Evolutionary conservation across 2,329 filamentous ascomycete genomes (phyloP).

Genomic region (Cladosporium austrohemisphaericum): DNA sequence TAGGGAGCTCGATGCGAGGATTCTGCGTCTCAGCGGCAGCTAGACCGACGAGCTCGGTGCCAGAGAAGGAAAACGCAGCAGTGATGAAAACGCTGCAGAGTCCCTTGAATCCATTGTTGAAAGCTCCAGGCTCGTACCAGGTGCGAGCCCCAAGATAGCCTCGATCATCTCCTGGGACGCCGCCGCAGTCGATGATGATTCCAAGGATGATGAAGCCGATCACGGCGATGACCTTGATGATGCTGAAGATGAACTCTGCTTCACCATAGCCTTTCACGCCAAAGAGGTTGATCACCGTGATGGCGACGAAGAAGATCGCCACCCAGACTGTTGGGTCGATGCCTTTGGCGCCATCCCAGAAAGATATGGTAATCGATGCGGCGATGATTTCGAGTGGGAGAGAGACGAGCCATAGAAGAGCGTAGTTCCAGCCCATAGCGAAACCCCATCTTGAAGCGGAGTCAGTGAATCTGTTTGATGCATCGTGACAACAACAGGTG

Average conservation of each 20-base stretch:
- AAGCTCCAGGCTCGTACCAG: conserved; percentile 49
- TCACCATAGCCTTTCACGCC: conserved; percentile 59
- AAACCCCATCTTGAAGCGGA: conserved; percentile 24
- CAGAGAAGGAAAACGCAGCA: conserved; percentile 59
- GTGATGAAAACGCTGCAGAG: conserved; percentile 62
- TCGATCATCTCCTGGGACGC: conserved; percentile 44
- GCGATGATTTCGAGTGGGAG: conserved; percentile 28
- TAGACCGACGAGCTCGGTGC: conserved; percentile 54
- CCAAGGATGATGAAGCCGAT: conserved; percentile 61
- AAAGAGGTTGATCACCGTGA: conserved; percentile 80
- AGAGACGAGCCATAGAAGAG: conserved; percentile 25
- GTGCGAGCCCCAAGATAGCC: conserved; percentile 18
- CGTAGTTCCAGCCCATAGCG: conserved; percentile 31
- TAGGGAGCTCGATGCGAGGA: conserved; percentile 42
- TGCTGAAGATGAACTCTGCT: conserved; percentile 27
- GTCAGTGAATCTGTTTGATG: conserved; percentile 42
- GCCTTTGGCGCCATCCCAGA: conserved; percentile 21
- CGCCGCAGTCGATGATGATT: conserved; percentile 55
- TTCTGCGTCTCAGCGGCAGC: conserved; percentile 50
- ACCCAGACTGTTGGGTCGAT: conserved; percentile 74
- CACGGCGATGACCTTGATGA: conserved; percentile 39
- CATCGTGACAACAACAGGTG: conserved; percentile 59
- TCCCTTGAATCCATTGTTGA: conserved; percentile 59
- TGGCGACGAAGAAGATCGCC: conserved; percentile 71
- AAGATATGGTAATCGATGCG: conserved; percentile 26